Conservation (phyloP, 2,329 filamentous ascomycete species). For the Colletotrichum trifolii region DNA sequence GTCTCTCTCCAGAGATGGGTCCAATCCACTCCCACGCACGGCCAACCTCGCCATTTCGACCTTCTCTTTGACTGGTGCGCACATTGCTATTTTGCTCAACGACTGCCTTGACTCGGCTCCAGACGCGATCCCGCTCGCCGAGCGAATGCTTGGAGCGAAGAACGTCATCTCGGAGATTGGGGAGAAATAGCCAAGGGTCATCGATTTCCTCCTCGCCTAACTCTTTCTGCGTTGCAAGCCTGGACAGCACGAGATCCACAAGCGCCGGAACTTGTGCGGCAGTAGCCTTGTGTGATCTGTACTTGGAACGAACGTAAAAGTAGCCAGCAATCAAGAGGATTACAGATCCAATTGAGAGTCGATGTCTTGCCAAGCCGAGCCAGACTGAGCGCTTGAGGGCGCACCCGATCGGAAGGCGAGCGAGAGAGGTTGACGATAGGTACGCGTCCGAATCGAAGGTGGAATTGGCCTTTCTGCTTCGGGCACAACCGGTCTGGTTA, state of each 20-base stretch:
- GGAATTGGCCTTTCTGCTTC: conserved; percentile 78
- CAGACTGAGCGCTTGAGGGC: conserved; percentile 81
- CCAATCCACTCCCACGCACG: conserved; percentile 79
- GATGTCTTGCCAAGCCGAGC: conserved; percentile 86
- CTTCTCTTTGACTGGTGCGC: conserved; percentile 76
- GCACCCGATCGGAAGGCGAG: conserved; percentile 88
- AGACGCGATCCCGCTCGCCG: conserved; percentile 80
- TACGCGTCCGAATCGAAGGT: conserved; percentile 68
- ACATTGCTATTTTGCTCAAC: conserved; percentile 97
- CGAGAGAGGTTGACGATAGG: conserved; percentile 89
- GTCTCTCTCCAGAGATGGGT: conserved; percentile 60
- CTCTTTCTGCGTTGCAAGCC: conserved; percentile 85
- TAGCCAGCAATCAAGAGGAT: conserved; percentile 59
- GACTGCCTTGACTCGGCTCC: conserved; percentile 83
- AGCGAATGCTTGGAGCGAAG: conserved; percentile 84
- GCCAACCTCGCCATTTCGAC: conserved; percentile 72
- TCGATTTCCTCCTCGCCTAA: conserved; percentile 75
- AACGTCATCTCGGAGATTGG: conserved; percentile 91
- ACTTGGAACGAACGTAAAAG: conserved; percentile 73
- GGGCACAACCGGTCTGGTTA: conserved; percentile 85
- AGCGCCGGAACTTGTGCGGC: conserved; percentile 82
- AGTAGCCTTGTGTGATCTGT: conserved; percentile 72
- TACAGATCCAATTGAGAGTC: conserved; percentile 81
- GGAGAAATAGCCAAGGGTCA: conserved; percentile 86
- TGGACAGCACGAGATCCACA: conserved; percentile 85